Percentiles rank a stretch among this genome's conserved stretches.
phyloP scores from a whole-genome alignment of 2,329 filamentous ascomycete species.

The Scedosporium aurantiacum region DNA sequence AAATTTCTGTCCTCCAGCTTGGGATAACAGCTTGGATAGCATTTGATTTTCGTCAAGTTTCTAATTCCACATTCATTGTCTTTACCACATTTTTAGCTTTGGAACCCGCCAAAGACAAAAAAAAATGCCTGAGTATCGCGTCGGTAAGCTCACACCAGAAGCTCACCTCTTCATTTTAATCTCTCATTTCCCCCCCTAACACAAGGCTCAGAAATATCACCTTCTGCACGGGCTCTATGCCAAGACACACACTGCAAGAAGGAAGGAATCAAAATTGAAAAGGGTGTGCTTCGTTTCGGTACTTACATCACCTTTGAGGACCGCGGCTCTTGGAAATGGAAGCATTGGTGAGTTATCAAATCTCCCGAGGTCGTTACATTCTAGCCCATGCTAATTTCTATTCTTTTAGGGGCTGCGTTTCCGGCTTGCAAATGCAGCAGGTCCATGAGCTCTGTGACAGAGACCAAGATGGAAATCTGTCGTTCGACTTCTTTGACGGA shows the following conservation, averaged over 20 bases:
- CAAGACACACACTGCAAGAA: conserved; percentile 64
- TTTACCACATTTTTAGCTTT: neutral
- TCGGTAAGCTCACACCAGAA: conserved; percentile 25
- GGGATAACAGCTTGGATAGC: no score
- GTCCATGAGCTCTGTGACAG: conserved; percentile 45
- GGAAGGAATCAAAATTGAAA: conserved; percentile 55
- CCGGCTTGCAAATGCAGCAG: conserved; percentile 59
- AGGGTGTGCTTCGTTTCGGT: conserved; percentile 70
- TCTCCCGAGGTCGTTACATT: neutral
- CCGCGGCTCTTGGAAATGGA: conserved; percentile 61
- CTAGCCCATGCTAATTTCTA: neutral
- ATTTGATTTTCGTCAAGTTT: neutral
- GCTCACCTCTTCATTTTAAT: neutral
- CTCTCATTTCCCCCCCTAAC: neutral
- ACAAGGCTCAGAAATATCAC: conserved; percentile 51
- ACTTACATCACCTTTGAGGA: conserved; percentile 54
- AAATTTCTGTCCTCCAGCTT: no score
- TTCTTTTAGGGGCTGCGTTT: conserved; percentile 68
- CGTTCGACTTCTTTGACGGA: conserved; percentile 64
- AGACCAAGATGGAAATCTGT: conserved; percentile 32
- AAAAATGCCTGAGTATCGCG: conserved; percentile 34
- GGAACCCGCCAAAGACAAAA: neutral
- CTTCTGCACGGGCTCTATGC: conserved; percentile 63
- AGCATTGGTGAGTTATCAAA: conserved; percentile 63
- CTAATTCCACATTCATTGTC: neutral